These are phyloP conservation scores for Daldinia bambusicola DNA, from an alignment of 495 filamentous ascomycete genomes.

Conservation along the genomic window DNA sequence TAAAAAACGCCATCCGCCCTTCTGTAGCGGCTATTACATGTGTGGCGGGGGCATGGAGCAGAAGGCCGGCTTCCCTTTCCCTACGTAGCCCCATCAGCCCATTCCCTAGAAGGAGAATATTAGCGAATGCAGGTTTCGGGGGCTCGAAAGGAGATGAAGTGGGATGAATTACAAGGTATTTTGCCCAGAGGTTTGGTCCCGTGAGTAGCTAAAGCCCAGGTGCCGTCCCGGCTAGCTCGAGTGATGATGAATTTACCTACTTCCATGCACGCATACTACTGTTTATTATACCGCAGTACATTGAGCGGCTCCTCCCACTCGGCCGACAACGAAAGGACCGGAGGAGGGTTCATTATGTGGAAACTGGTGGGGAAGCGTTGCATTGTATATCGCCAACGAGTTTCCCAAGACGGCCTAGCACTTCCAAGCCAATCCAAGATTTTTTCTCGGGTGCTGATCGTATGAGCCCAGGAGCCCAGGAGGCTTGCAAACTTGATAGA, in stretches of 20 bases:
- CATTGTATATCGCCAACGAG: slow-evolving; percentile 28
- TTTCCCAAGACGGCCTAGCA: slow-evolving; percentile 40
- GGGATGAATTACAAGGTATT: slow-evolving; percentile 9
- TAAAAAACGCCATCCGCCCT: slow-evolving; percentile 31
- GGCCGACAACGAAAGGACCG: slow-evolving; percentile 33
- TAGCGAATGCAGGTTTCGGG: slow-evolving; percentile 42
- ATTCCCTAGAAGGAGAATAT: slow-evolving; percentile 42
- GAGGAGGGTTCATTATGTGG: slow-evolving; percentile 33
- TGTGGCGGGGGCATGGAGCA: slow-evolving; percentile 36
- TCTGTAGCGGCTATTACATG: slow-evolving; percentile 38
- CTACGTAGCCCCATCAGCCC: slow-evolving; percentile 41
- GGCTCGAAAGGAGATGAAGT: slow-evolving; percentile 25
- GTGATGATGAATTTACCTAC: slow-evolving; percentile 9
- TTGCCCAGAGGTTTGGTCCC: slow-evolving; percentile 30
- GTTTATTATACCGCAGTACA: slow-evolving; percentile 4
- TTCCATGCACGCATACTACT: slow-evolving; percentile 4
- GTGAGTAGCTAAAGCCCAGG: not conserved
- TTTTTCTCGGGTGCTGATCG: slow-evolving; percentile 37
- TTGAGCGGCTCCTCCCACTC: slow-evolving; percentile 42
- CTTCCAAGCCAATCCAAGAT: slow-evolving; percentile 31
- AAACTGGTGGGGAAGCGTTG: slow-evolving; percentile 39
- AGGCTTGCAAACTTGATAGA: slow-evolving; percentile 19
- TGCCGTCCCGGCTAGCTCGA: slow-evolving; percentile 4
- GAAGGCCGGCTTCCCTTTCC: slow-evolving; percentile 37
- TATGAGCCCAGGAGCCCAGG: slow-evolving; percentile 22